Percentiles rank a stretch among this genome's conserved stretches.
Conservation (phyloP, 2,329 filamentous ascomycete genomes). For the Colletotrichum echinochloae region DNA sequence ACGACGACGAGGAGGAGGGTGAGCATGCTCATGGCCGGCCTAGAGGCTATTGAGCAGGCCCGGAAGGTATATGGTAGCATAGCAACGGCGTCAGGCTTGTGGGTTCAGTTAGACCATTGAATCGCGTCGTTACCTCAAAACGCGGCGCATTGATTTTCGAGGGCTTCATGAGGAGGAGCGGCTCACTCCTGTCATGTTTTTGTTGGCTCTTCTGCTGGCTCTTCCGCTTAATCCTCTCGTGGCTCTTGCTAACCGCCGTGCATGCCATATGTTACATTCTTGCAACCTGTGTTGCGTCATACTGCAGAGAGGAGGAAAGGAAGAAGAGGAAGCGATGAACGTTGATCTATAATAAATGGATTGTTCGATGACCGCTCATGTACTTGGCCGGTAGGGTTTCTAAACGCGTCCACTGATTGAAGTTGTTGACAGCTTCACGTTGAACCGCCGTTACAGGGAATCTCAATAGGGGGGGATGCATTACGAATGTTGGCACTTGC, state of each 20-base stretch:
- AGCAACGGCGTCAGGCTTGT: constrained; percentile 44
- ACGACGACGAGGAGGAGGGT: constrained; percentile 50
- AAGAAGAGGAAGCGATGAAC: background rate
- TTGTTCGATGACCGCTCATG: background rate
- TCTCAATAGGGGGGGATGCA: background rate
- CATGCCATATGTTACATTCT: background rate
- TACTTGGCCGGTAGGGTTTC: background rate
- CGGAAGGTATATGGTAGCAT: constrained; percentile 38
- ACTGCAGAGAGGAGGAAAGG: background rate
- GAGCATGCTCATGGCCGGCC: constrained; percentile 20
- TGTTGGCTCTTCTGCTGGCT: background rate
- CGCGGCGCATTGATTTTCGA: background rate
- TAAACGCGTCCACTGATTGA: background rate
- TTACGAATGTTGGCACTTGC: constrained; percentile 11
- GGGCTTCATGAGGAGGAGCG: background rate
- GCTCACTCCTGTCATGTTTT: background rate
- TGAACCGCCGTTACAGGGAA: background rate
- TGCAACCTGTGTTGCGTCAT: background rate
- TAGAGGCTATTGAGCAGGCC: constrained; percentile 10
- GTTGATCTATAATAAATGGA: too few relatives aligned
- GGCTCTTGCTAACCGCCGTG: background rate
- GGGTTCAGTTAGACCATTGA: constrained; percentile 24
- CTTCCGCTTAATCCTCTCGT: too few relatives aligned
- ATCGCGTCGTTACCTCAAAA: background rate
- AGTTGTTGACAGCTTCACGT: background rate